These are phyloP conservation scores for Salicornia ramosissima DNA, from an alignment of 148 eudicot species.

Conservation along the genomic window DNA sequence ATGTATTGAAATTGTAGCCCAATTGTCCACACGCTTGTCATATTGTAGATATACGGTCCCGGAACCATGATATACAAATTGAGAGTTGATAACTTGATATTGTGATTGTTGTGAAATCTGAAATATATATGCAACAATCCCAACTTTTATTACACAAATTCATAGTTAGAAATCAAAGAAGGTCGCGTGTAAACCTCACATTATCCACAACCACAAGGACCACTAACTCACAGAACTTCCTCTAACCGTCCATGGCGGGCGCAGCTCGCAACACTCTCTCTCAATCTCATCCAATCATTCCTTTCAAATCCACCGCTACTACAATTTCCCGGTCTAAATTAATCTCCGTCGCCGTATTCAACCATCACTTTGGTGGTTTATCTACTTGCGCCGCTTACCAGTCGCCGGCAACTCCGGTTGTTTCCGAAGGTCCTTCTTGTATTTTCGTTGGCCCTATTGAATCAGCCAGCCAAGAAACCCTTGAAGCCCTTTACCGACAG, in stretches of 20 bases:
- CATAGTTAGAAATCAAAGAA: too few relatives aligned
- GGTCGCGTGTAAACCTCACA: slow-evolving; percentile 21
- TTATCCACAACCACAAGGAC: slow-evolving; percentile 8
- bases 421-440: slow-evolving; percentile 71
- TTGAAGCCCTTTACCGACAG: slow-evolving; percentile 90
- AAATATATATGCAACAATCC: too few relatives aligned
- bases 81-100: too few relatives aligned
- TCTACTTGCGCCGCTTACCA: slow-evolving; percentile 11
- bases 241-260: slow-evolving; percentile 34
- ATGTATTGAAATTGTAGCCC: too few relatives aligned
- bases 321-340: slow-evolving; percentile 19
- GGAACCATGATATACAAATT: too few relatives aligned
- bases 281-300: slow-evolving; percentile 26
- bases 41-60: too few relatives aligned
- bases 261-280: slow-evolving; percentile 26
- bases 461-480: slow-evolving; percentile 81
- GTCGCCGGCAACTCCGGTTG: slow-evolving; percentile 21
- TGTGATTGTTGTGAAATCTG: too few relatives aligned
- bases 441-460: slow-evolving; percentile 81
- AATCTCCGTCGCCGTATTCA: slow-evolving; percentile 33
- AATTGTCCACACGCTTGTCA: too few relatives aligned
- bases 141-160: too few relatives aligned
- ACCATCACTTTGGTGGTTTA: slow-evolving; percentile 20
- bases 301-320: slow-evolving; percentile 17
- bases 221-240: background rate